Conservation (phyloP, 495 filamentous ascomycete species). For the Penicillium paradoxum region DNA sequence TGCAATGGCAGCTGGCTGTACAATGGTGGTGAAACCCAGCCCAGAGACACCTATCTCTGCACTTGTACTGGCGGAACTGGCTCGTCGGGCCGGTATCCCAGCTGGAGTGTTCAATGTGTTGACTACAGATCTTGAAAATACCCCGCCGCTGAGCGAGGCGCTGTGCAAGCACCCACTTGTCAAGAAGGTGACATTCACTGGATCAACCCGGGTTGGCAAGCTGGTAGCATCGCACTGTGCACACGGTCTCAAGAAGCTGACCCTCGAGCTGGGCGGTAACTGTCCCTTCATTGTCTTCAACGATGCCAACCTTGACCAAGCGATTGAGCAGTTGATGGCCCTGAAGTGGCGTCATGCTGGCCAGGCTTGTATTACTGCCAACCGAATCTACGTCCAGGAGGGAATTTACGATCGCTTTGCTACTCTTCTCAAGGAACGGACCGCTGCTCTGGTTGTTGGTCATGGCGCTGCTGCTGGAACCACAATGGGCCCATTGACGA, state of each 20-base stretch:
- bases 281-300: slow-evolving; percentile 72
- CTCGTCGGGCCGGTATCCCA: slow-evolving; percentile 50
- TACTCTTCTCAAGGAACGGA: slow-evolving; percentile 48
- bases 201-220: slow-evolving; percentile 61
- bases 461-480: slow-evolving; percentile 54
- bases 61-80: slow-evolving; percentile 49
- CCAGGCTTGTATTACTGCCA: slow-evolving; percentile 71
- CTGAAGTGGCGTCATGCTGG: slow-evolving; percentile 66
- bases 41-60: slow-evolving; percentile 57
- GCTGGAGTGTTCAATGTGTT: slow-evolving; percentile 53
- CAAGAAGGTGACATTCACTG: slow-evolving; percentile 72
- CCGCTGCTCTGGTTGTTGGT: slow-evolving; percentile 55
- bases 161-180: slow-evolving; percentile 61
- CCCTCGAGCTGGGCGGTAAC: slow-evolving; percentile 70
- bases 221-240: slow-evolving; percentile 56
- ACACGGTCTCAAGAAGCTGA: slow-evolving; percentile 63
- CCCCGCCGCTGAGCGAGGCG: slow-evolving; percentile 57
- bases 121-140: slow-evolving; percentile 57
- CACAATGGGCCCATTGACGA: slow-evolving; percentile 67
- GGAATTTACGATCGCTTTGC: slow-evolving; percentile 53
- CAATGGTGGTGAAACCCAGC: slow-evolving; percentile 58
- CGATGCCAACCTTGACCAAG: slow-evolving; percentile 63
- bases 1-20: slow-evolving; percentile 68
- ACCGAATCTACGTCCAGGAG: slow-evolving; percentile 64
- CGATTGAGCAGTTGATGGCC: slow-evolving; percentile 53